These are phyloP conservation scores for Solanum pimpinellifolium DNA, from an alignment of 257 asterid genomes.

Conservation along the genomic window DNA sequence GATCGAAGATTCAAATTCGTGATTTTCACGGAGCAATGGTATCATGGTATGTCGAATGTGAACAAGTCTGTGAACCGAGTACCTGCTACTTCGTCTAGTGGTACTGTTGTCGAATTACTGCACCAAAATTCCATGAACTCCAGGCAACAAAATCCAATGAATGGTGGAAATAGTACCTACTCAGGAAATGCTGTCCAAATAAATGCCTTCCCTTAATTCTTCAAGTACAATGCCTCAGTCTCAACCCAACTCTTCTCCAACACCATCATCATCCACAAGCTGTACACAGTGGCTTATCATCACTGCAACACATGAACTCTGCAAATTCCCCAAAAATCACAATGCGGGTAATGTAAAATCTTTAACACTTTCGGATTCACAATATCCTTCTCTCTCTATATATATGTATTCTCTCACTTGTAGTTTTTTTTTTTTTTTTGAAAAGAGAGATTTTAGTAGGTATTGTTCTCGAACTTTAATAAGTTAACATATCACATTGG, in stretches of 20 bases:
- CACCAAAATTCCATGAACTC: constrained; percentile 76
- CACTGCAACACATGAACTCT: constrained; percentile 30
- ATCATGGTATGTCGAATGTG: constrained; percentile 31
- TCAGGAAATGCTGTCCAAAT: constrained; percentile 32
- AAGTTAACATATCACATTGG: no score
- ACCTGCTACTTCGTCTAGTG: constrained; percentile 34
- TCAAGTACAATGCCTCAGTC: constrained; percentile 41
- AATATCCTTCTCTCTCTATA: no score
- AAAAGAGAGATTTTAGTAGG: no score
- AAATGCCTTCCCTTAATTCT: constrained; percentile 63
- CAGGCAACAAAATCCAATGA: constrained; percentile 38
- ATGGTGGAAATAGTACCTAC: constrained; percentile 32
- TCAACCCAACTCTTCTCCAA: constrained; percentile 43
- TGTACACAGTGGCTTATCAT: constrained; percentile 29
- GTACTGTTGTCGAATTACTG: constrained; percentile 36
- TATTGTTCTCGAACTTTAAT: no score
- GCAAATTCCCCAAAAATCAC: constrained; percentile 51
- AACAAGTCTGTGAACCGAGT: constrained; percentile 26
- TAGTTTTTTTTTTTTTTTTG: no score
- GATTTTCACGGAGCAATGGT: constrained; percentile 5
- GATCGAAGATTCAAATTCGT: no score
- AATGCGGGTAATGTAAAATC: constrained; percentile 11
- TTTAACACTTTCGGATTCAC: no score
- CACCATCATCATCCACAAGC: constrained; percentile 49
- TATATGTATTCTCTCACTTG: no score